A percentile compares a stretch with the other conserved stretches of the same genome.
Conservation (phyloP, 805 yeast genomes). For the Saccharomycopsis babjevae region DNA sequence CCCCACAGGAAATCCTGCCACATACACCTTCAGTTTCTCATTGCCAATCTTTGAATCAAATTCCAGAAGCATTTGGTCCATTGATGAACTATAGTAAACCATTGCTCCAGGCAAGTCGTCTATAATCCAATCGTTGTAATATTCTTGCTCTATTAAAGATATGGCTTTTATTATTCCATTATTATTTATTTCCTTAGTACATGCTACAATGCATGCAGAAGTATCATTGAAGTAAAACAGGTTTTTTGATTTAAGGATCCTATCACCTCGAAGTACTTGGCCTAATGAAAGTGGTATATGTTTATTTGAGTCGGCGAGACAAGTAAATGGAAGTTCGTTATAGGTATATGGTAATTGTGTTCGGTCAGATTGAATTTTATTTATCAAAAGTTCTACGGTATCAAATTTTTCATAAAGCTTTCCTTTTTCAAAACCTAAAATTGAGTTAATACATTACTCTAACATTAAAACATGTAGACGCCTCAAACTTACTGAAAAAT, state of each 20-base stretch:
- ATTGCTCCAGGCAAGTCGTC: constrained; percentile 88
- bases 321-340: constrained; percentile 69
- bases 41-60: constrained; percentile 62
- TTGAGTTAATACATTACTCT: background rate
- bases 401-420: constrained; percentile 26
- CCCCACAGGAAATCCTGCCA: constrained; percentile 83
- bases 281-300: constrained; percentile 60
- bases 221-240: constrained; percentile 55
- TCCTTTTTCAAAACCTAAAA: background rate
- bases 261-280: constrained; percentile 71
- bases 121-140: constrained; percentile 73
- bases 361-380: constrained; percentile 69
- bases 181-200: constrained; percentile 53
- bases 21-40: constrained; percentile 57
- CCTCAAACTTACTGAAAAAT: background rate
- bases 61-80: constrained; percentile 82
- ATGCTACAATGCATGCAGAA: constrained; percentile 51
- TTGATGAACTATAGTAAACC: constrained; percentile 47
- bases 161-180: constrained; percentile 45
- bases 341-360: constrained; percentile 71
- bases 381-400: constrained; percentile 56
- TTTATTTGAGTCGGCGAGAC: constrained; percentile 50
- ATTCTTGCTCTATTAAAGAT: constrained; percentile 53
- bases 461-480: background rate
- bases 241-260: constrained; percentile 69